phyloP scores from a whole-genome alignment of 2,329 filamentous ascomycete species.

The Graphilbum ipis-grandicollis region DNA sequence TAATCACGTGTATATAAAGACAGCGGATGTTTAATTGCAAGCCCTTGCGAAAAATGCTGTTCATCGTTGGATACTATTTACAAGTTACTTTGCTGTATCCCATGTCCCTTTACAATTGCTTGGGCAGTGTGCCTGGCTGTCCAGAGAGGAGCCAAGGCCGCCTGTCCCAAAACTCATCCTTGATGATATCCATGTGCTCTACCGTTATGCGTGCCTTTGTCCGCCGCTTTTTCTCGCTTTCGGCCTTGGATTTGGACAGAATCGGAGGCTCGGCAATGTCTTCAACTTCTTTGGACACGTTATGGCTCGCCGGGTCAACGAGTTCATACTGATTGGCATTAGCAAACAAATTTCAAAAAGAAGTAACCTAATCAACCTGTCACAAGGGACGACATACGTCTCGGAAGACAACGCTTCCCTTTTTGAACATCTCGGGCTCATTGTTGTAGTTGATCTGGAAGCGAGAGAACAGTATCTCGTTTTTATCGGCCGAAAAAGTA shows the following conservation, averaged over 20 bases:
- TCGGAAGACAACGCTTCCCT: constrained; percentile 79
- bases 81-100: too few species aligned
- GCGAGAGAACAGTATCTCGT: constrained; percentile 79
- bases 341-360: neutral
- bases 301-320: constrained; percentile 37
- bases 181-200: constrained; percentile 86
- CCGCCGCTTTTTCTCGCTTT: constrained; percentile 67
- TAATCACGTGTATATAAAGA: too few species aligned
- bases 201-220: constrained; percentile 67
- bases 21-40: too few species aligned
- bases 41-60: too few species aligned
- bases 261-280: constrained; percentile 32
- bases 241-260: constrained; percentile 61
- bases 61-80: too few species aligned
- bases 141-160: constrained; percentile 72
- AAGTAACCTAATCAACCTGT: neutral
- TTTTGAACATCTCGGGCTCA: constrained; percentile 80
- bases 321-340: constrained; percentile 42
- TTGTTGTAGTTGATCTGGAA: constrained; percentile 98
- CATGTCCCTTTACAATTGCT: constrained; percentile 20
- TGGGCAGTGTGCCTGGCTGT: constrained; percentile 54
- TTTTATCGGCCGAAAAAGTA: constrained; percentile 73
- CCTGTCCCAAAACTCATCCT: constrained; percentile 81
- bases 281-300: constrained; percentile 27
- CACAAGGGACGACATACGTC: constrained; percentile 46